A percentile compares a stretch with the other conserved stretches of the same genome.
Conservation (phyloP, 2,329 filamentous ascomycete species). For the Monosporascus sp. region DNA sequence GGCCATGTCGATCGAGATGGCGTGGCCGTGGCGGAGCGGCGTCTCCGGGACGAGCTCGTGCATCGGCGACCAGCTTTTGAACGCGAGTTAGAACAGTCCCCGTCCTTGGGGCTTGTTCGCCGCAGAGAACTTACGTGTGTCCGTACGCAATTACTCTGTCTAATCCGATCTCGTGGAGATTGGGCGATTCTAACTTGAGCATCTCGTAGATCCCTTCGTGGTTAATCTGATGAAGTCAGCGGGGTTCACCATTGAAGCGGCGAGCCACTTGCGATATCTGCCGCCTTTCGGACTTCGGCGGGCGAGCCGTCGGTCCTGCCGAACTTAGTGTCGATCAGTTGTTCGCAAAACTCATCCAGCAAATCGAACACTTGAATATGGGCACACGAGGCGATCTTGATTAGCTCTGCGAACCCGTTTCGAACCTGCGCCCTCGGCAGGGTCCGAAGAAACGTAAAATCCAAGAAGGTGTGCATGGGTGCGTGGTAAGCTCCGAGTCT, state of each 20-base stretch:
- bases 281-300: constrained; percentile 52
- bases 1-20: constrained; percentile 72
- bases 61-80: constrained; percentile 60
- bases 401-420: constrained; percentile 69
- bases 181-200: constrained; percentile 68
- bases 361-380: constrained; percentile 62
- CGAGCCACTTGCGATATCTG: constrained; percentile 38
- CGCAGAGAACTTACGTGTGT: constrained; percentile 48
- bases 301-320: constrained; percentile 54
- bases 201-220: constrained; percentile 66
- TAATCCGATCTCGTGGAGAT: constrained; percentile 67
- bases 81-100: background rate
- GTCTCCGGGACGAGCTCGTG: constrained; percentile 66
- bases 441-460: constrained; percentile 67
- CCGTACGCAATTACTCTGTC: constrained; percentile 71
- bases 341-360: constrained; percentile 64
- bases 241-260: background rate
- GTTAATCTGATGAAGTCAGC: constrained; percentile 47
- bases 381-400: constrained; percentile 70
- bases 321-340: constrained; percentile 60
- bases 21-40: constrained; percentile 66
- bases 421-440: constrained; percentile 63
- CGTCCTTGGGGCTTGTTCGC: constrained; percentile 3
- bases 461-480: constrained; percentile 66
- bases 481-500: constrained; percentile 68